Evolutionary conservation across 768 basidiomycete genomes (phyloP), one percentile per base, ranked within the genome.

Genomic region (Lentinula lateritia): DNA sequence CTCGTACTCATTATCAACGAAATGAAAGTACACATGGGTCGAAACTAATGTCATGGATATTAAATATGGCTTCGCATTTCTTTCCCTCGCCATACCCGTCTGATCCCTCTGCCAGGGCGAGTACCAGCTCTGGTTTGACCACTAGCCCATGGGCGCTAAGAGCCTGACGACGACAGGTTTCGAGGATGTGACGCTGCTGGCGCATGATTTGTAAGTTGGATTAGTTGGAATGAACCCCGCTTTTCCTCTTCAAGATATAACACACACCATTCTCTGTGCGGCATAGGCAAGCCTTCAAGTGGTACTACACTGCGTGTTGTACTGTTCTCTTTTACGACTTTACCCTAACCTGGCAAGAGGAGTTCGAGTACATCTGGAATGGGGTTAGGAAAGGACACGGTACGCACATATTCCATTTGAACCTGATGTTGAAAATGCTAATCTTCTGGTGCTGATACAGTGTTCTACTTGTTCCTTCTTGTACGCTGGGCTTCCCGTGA

Each of bases 391-490:
- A 59, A 52, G 50, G 59, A 12, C 38, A 43, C 16, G 38, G 61
- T 61, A 36, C 1, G 61, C 46, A 1, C 28, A 13, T 7, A 8
- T 3, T 16, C n/a, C 39, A 10, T 53, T 0, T 61, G 55, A 41
- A 35, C 48, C 34, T 9, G 10, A 23, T 5, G 55, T 63, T 65
- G 50, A 13, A 23, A 28, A 35, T 13, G 13, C 16, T 52, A 16
- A 7, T 35, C 13, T 52, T n/a, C 62, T 56, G 10, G 56, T 57
- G 52, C 66, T 61, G 20, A 63, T 58, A 43, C 65, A 68, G 62
- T 64, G 43, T 68, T 65, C 55, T 66, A 65, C 41, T 9, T 66
- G 8, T 68, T 64, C 34, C 28, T 66, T 13, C 55, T 68, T 43
- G 64, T 69, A 36, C 42, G 55, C 39, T 23, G 36, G 39, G 7